phyloP scores from a whole-genome alignment of 441 rosid species.

The Macaranga tanarius region DNA sequence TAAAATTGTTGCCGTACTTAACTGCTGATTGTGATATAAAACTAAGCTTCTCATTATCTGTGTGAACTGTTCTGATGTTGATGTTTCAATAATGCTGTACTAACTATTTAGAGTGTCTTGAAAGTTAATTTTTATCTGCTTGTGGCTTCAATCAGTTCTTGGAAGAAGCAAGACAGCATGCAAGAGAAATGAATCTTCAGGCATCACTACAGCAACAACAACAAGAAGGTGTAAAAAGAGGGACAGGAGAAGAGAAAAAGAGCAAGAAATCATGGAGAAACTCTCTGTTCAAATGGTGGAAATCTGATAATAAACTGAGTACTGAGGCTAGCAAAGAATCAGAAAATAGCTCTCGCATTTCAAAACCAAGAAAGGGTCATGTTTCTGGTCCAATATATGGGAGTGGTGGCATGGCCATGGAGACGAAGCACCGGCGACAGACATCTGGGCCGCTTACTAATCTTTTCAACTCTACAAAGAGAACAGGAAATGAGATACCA shows the following conservation, averaged over 20 bases:
- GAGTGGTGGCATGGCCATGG: conserved; percentile 20
- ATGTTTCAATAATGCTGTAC: not conserved
- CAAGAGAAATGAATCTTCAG: conserved; percentile 25
- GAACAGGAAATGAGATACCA: conserved; percentile 37
- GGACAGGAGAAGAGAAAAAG: conserved; percentile 30
- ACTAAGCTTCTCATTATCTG: conserved; percentile 1
- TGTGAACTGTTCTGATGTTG: not conserved
- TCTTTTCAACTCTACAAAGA: conserved; percentile 36
- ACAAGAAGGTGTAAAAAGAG: conserved; percentile 23
- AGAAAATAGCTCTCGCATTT: conserved; percentile 19
- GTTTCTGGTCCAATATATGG: conserved; percentile 47
- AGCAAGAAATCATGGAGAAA: conserved; percentile 50
- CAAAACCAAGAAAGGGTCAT: conserved; percentile 36
- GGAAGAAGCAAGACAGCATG: conserved; percentile 54
- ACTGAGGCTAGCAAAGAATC: conserved; percentile 22
- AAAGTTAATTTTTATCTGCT: not conserved
- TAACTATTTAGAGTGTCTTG: not conserved
- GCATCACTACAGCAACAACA: conserved; percentile 15
- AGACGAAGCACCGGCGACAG: conserved; percentile 30
- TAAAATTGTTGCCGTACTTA: not conserved
- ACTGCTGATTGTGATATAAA: not conserved
- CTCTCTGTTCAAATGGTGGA: conserved; percentile 52
- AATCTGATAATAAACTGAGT: conserved; percentile 39
- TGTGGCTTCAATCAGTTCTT: conserved; percentile 38
- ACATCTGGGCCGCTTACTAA: conserved; percentile 40